These are phyloP conservation scores for Dictyostelium capitatum DNA, from an alignment of 78 protist species.

Conservation along the genomic window DNA sequence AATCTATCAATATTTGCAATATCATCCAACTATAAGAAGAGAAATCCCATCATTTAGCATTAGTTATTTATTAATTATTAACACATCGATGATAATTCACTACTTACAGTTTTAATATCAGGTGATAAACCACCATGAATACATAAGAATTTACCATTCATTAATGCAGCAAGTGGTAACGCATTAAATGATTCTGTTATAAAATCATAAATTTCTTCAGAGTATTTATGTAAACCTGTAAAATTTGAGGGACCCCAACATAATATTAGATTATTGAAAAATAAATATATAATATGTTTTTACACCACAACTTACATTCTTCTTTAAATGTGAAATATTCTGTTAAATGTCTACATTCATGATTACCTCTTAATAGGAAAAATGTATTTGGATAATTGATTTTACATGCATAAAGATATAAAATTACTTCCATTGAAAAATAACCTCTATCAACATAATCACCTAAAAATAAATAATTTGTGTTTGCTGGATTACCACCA, in stretches of 20 bases:
- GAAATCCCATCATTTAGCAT: not conserved
- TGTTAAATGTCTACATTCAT: constrained; percentile 98
- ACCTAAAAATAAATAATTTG: constrained; percentile 95
- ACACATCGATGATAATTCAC: no score
- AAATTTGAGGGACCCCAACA: no score
- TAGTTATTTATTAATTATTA: not conserved
- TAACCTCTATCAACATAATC: constrained; percentile 98
- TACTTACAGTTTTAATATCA: constrained; percentile 91
- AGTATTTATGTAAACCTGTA: constrained; percentile 92
- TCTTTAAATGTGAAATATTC: constrained; percentile 97
- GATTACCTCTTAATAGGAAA: constrained; percentile 97
- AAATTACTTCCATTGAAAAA: constrained; percentile 89
- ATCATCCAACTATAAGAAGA: constrained; percentile 88
- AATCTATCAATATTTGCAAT: constrained; percentile 95
- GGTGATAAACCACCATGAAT: constrained; percentile 99
- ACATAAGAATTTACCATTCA: constrained; percentile 94
- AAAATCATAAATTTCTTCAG: constrained; percentile 91
- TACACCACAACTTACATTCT: constrained; percentile 87
- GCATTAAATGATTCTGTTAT: constrained; percentile 93
- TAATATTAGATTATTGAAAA: not conserved
- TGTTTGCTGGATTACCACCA: constrained; percentile 94
- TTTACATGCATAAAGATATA: constrained; percentile 94
- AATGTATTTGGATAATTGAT: constrained; percentile 91
- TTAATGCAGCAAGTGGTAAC: constrained; percentile 97
- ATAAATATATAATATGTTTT: not conserved